phyloP scores from a whole-genome alignment of 1,284 basidiomycete genomes.

The Trichosporon sp. region DNA sequence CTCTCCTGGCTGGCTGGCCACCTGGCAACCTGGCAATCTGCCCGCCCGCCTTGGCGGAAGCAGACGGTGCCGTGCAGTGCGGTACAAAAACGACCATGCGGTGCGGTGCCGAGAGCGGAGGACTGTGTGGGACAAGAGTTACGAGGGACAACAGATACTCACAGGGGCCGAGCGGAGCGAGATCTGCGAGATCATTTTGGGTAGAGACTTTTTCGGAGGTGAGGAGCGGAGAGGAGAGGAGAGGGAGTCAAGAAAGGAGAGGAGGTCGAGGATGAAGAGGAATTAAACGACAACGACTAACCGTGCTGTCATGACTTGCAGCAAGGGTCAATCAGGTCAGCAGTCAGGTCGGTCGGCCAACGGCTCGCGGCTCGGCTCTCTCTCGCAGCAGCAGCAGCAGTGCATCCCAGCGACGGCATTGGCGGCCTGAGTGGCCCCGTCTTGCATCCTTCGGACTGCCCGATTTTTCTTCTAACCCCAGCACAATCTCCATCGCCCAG shows the following conservation, averaged over 20 bases:
- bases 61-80: too few species aligned
- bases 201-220: neutral
- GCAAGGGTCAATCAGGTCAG: too few species aligned
- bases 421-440: constrained; percentile 3
- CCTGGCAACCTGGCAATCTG: too few species aligned
- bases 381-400: too few species aligned
- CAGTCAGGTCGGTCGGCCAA: too few species aligned
- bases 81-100: too few species aligned
- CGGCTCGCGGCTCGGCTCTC: too few species aligned
- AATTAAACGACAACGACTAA: constrained; percentile 1
- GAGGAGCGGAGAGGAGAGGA: too few species aligned
- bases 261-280: neutral
- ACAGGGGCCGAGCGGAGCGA: constrained; percentile 1
- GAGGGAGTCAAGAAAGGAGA: neutral
- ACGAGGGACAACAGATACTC: neutral
- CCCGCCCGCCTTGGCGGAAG: too few species aligned
- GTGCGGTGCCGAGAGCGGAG: neutral
- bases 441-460: neutral
- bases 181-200: constrained; percentile 3
- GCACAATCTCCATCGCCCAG: neutral
- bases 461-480: constrained; percentile 4
- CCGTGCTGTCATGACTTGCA: neutral
- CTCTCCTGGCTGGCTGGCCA: neutral
- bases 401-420: constrained; percentile 4
- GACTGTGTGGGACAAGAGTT: neutral